phyloP scores from a whole-genome alignment of 768 basidiomycete genomes.

The Clavulina sp. region DNA sequence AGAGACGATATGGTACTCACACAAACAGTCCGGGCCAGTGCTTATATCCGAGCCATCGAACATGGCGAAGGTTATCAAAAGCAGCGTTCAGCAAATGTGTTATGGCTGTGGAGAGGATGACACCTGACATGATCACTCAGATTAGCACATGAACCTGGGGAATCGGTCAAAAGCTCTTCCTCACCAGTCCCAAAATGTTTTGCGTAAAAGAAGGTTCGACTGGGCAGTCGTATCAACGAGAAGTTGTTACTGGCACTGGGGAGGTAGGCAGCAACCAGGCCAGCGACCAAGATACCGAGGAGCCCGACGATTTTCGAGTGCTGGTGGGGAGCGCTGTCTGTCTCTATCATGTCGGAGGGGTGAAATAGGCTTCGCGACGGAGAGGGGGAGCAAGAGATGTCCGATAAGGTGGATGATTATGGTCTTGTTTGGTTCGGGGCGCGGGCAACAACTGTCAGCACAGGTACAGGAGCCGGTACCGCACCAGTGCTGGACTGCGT shows the following conservation, averaged over 20 bases:
- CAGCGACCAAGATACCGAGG: not conserved
- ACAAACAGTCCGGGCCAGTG: slow-evolving; percentile 54
- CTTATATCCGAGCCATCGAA: slow-evolving; percentile 25
- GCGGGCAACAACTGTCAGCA: too few relatives aligned
- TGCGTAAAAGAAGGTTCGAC: slow-evolving; percentile 60
- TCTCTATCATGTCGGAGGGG: too few relatives aligned
- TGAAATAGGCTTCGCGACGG: too few relatives aligned
- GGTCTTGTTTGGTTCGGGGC: too few relatives aligned
- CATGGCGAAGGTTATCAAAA: slow-evolving; percentile 39
- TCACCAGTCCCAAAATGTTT: slow-evolving; percentile 72
- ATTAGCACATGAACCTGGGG: not conserved
- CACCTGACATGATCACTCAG: slow-evolving; percentile 26
- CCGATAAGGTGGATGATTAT: too few relatives aligned
- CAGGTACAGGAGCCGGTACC: too few relatives aligned
- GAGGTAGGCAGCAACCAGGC: slow-evolving; percentile 20
- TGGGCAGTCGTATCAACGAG: slow-evolving; percentile 40
- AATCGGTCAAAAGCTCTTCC: not conserved
- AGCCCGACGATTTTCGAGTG: not conserved
- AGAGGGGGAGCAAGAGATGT: too few relatives aligned
- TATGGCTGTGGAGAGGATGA: slow-evolving; percentile 70
- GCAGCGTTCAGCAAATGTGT: slow-evolving; percentile 66
- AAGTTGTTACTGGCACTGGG: slow-evolving; percentile 43
- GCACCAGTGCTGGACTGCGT: too few relatives aligned
- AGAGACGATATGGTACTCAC: slow-evolving; percentile 27
- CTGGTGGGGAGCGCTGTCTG: not conserved